A percentile compares a stretch with the other conserved stretches of the same genome.
Conservation (phyloP, 768 basidiomycete species). For the Mycena rebaudengoi region DNA sequence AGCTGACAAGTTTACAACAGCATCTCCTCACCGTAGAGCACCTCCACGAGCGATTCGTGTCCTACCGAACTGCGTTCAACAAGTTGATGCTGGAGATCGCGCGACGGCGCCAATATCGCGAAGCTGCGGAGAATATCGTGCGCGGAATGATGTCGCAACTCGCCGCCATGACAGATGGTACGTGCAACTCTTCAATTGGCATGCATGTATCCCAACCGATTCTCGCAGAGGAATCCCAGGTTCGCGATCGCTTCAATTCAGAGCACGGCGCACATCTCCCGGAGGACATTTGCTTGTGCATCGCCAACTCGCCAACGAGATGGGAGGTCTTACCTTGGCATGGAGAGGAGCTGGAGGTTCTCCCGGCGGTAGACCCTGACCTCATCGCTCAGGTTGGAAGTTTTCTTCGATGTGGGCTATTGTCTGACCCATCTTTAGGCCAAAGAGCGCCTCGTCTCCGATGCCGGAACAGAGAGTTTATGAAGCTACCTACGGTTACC, state of each 20-base stretch:
- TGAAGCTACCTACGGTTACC: neutral
- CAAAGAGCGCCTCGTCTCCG: constrained; percentile 11
- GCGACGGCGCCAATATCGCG: constrained; percentile 71
- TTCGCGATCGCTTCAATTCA: constrained; percentile 73
- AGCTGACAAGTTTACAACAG: constrained; percentile 63
- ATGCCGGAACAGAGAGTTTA: constrained; percentile 8
- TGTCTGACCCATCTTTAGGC: neutral
- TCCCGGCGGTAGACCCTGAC: constrained; percentile 71
- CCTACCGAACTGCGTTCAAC: constrained; percentile 77
- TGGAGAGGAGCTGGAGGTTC: constrained; percentile 61
- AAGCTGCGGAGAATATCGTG: constrained; percentile 71
- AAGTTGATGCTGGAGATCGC: constrained; percentile 79
- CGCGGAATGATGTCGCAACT: constrained; percentile 72
- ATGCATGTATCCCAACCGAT: neutral
- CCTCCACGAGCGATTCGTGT: constrained; percentile 70
- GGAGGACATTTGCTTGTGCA: constrained; percentile 80
- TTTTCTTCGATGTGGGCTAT: neutral
- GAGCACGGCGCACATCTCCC: constrained; percentile 80
- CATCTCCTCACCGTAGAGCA: constrained; percentile 70
- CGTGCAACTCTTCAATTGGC: constrained; percentile 14
- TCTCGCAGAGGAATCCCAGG: constrained; percentile 68
- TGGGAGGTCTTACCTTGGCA: constrained; percentile 73
- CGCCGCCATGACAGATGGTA: constrained; percentile 73
- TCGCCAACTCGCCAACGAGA: constrained; percentile 76
- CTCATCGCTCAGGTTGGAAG: constrained; percentile 59